Conservation (phyloP, 2,329 filamentous ascomycete species). For the Coleophoma eucalyptorum region DNA sequence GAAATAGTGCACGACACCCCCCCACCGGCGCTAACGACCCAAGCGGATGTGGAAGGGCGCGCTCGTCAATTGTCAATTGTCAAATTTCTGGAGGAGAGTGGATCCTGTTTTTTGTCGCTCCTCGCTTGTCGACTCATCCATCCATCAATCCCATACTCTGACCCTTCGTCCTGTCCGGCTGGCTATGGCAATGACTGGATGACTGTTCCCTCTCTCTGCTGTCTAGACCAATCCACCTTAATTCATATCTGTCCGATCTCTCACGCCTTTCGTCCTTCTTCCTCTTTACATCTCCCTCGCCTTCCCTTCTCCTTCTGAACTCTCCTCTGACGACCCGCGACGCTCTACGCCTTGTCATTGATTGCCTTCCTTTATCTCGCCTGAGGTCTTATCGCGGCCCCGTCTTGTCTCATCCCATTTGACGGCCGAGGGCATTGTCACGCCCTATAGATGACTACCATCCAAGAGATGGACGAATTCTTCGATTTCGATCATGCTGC, state of each 20-base stretch:
- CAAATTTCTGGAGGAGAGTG: not conserved
- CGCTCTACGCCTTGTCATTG: conserved; percentile 13
- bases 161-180: not conserved
- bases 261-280: conserved; percentile 18
- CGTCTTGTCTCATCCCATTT: not conserved
- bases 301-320: no score
- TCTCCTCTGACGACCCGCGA: no score
- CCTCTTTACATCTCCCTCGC: conserved; percentile 1
- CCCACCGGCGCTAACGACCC: conserved; percentile 3
- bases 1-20: conserved; percentile 5
- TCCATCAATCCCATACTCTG: not conserved
- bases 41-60: conserved; percentile 19
- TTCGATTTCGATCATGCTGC: conserved; percentile 57
- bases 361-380: conserved; percentile 5
- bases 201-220: not conserved
- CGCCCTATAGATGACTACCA: conserved; percentile 32
- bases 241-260: not conserved
- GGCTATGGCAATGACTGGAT: not conserved
- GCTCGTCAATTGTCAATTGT: conserved; percentile 16
- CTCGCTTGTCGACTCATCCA: not conserved
- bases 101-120: not conserved
- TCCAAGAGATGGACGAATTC: conserved; percentile 54
- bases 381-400: not conserved
- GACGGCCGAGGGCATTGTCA: not conserved
- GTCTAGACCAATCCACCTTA: not conserved